Conservation (phyloP, 108 stramenopile species). For the Cyclotella atomus region DNA sequence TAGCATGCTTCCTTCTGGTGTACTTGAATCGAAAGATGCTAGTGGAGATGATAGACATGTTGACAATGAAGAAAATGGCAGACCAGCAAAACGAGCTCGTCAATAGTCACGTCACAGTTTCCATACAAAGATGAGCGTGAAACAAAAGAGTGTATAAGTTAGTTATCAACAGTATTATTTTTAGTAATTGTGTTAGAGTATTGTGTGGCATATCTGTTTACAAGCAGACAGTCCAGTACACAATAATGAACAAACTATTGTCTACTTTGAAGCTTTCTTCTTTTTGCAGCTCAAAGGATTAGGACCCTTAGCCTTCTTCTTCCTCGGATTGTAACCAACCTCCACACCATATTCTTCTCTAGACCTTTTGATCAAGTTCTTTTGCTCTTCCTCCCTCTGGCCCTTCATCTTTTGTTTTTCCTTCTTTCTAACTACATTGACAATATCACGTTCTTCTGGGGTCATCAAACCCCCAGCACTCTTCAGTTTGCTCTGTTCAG, state of each 20-base stretch:
- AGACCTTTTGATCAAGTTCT: conserved; percentile 34
- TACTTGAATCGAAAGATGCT: conserved; percentile 5
- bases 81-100: conserved; percentile 26
- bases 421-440: conserved; percentile 46
- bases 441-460: conserved; percentile 60
- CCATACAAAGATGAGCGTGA: not conserved
- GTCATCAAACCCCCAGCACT: conserved; percentile 57
- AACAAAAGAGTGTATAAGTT: too few relatives aligned
- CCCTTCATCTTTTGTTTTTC: conserved; percentile 31
- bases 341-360: conserved; percentile 35
- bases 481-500: conserved; percentile 67
- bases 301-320: conserved; percentile 69
- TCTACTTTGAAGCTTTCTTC: conserved; percentile 22
- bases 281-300: conserved; percentile 86
- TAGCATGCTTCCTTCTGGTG: conserved; percentile 46
- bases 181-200: too few relatives aligned
- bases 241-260: too few relatives aligned
- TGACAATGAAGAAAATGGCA: conserved; percentile 9
- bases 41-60: conserved; percentile 9
- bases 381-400: conserved; percentile 29
- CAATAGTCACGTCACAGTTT: conserved; percentile 13
- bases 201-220: too few relatives aligned
- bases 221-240: too few relatives aligned
- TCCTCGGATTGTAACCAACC: conserved; percentile 29
- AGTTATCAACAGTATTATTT: too few relatives aligned